Evolutionary conservation across 495 filamentous ascomycete species (phyloP), one percentile per base, ranked within the genome.

Genomic region (Penicillium malachiteum): DNA sequence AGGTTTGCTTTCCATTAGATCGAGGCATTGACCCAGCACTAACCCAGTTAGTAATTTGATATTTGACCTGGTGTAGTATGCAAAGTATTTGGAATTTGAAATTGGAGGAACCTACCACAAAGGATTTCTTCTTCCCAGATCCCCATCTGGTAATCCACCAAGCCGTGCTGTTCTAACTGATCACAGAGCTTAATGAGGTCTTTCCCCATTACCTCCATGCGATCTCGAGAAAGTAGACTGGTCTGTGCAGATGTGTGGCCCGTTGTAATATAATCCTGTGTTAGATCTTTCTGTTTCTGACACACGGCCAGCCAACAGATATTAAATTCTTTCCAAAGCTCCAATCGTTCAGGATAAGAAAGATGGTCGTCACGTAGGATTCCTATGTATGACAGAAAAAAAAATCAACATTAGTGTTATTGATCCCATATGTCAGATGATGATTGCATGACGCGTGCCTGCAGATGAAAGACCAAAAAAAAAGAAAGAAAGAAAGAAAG

Each of bases 111-210:
- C 90, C 62, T 79, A 94, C 91, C 80, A 49, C 80, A 81, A 44
- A 96, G 80, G 59, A 98, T 97, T 60, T 89, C 87, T 68, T 97
- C 92, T 70, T 97, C 94, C 83, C 90, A 93, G 43, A 97, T 89
- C 3, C 94, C 94, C 75, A 96, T 94, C 63, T 97, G 87, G 68
- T 97, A 98, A 73, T 98, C 94, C 7, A 98, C 93, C 26, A 98
- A 74, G 13, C 94, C 94, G 61, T 95, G 84, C 51, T 85, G 83
- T 66, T 97, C 94, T 51, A 98, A 79, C 37, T 80, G 80, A 68
- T 98, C 93, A 66, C 92, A 94, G 16, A 94, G 75, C 48, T 84
- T 80, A 47, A 96, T 82, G 37, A 97, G 67, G 56, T 95, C 86
- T 48, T 86, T 84, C 45, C 89, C 92, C 83, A 97, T 86, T 55